Evolutionary conservation across 169 alveolate genomes (phyloP).

Genomic region (Babesia divergens): DNA sequence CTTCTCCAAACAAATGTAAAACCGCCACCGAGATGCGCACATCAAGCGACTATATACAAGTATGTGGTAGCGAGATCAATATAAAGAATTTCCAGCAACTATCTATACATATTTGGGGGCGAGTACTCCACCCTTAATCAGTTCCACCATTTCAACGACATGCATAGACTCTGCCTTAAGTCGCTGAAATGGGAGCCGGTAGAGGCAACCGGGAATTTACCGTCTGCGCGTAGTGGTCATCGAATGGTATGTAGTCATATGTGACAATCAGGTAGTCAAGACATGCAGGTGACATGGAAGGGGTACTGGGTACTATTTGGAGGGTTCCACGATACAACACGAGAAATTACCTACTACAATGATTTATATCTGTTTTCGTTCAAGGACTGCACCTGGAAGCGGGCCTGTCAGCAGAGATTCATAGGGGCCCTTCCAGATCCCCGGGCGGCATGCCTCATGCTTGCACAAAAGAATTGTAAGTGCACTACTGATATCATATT

Average conservation of each 20-base stretch:
- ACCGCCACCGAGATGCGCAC: constrained; percentile 89
- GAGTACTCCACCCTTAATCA: constrained; percentile 84
- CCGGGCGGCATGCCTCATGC: constrained; percentile 62
- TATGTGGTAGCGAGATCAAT: neutral
- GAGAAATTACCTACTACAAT: constrained; percentile 81
- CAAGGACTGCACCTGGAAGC: constrained; percentile 58
- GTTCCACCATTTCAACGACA: constrained; percentile 85
- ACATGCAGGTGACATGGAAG: constrained; percentile 77
- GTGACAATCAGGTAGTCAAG: neutral
- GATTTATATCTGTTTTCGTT: constrained; percentile 78
- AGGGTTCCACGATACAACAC: constrained; percentile 85
- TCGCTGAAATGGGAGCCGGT: constrained; percentile 79
- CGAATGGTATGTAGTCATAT: constrained; percentile 74
- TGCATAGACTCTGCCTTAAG: constrained; percentile 78
- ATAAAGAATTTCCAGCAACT: constrained; percentile 63
- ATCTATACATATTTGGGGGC: constrained; percentile 86
- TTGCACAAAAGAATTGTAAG: constrained; percentile 17
- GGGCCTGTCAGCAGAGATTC: constrained; percentile 47
- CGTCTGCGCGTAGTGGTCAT: constrained; percentile 89
- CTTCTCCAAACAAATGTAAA: constrained; percentile 64
- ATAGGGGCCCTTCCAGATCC: constrained; percentile 55
- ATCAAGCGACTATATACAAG: constrained; percentile 83
- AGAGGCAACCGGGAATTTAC: constrained; percentile 74
- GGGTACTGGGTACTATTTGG: constrained; percentile 84
- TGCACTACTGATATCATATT: too few species aligned